Base-by-base conservation (phyloP, 495 filamentous ascomycete genomes). In the Zalerion maritima region DNA sequence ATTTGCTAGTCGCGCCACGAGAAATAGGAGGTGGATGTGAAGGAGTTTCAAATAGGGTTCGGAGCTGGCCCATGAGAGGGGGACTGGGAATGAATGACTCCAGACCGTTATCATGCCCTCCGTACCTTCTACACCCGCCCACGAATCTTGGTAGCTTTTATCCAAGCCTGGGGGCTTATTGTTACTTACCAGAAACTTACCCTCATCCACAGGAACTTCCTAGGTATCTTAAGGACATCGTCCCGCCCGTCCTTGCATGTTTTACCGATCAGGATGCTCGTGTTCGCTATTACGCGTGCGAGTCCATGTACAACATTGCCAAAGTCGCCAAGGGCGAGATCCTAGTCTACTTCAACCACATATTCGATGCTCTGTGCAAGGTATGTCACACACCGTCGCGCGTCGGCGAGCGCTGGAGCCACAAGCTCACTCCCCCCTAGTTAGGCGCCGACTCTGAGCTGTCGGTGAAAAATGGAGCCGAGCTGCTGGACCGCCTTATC, bases 271-370 rank as follows among this genome's bases (percentile, higher is more conserved):
- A 96, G 60, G 91, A 99, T 76, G 91, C 91, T 13, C 69, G 91
- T 29, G 91, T 99, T 11, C 74, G 91, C 31, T 99, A 99, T 50
- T 99, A 99, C 54, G 91, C 91, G 26, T 99, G 91, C 57, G 91
- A 99, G 67, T 89, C 85, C 55, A 99, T 99, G 91, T 99, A 99
- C 52, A 99, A 99, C 45, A 96, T 99, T 45, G 85, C 91, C 38
- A 97, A 97, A 59, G 89, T 96, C 6, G 89, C 91, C 14, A 99
- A 99, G 51, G 91, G 91, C 24, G 91, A 99, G 50, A 89, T 93
- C 18, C 50, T 96, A 36, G 66, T 85, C 13, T 96, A 92, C 57
- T 99, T 94, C 58, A 96, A 99, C 49, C 76, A 94, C 29, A 86
- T 96, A 24, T 99, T 99, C 46, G 91, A 96, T 56, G 84, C 89